Percentiles rank a stretch among this genome's conserved stretches.
phyloP scores from a whole-genome alignment of 106 monocot genomes.

The Acorus calamus region DNA sequence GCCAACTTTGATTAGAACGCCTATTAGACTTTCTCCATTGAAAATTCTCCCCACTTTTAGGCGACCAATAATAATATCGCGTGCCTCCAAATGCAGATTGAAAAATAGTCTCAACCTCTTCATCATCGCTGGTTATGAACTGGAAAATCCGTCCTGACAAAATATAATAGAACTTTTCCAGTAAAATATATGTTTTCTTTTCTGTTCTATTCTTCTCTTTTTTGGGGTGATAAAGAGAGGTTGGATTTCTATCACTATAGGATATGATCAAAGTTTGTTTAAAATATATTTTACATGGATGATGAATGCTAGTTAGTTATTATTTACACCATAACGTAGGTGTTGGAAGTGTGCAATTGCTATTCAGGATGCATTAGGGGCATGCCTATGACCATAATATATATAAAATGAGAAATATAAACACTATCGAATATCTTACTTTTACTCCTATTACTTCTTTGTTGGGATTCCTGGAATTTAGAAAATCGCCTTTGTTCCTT shows the following conservation, averaged over 20 bases:
- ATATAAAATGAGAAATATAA: not conserved
- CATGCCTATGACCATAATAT: not conserved
- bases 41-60: constrained; percentile 20
- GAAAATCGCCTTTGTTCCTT: constrained; percentile 30
- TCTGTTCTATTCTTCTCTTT: too few species aligned
- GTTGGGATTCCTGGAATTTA: constrained; percentile 18
- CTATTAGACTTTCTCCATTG: constrained; percentile 18
- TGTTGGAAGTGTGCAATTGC: too few species aligned
- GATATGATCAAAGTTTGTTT: too few species aligned
- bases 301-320: too few species aligned
- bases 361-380: too few species aligned
- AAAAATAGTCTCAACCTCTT: constrained; percentile 62
- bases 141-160: constrained; percentile 28
- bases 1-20: constrained; percentile 17
- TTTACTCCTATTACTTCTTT: constrained; percentile 27
- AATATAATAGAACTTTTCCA: not conserved
- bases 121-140: constrained; percentile 47
- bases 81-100: constrained; percentile 39
- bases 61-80: constrained; percentile 48
- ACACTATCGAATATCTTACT: constrained; percentile 15
- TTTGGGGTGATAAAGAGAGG: too few species aligned
- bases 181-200: not conserved
- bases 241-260: too few species aligned
- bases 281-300: too few species aligned
- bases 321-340: too few species aligned